phyloP scores from a whole-genome alignment of 176 grass and related monocot genomes.

The Microstegium vimineum region DNA sequence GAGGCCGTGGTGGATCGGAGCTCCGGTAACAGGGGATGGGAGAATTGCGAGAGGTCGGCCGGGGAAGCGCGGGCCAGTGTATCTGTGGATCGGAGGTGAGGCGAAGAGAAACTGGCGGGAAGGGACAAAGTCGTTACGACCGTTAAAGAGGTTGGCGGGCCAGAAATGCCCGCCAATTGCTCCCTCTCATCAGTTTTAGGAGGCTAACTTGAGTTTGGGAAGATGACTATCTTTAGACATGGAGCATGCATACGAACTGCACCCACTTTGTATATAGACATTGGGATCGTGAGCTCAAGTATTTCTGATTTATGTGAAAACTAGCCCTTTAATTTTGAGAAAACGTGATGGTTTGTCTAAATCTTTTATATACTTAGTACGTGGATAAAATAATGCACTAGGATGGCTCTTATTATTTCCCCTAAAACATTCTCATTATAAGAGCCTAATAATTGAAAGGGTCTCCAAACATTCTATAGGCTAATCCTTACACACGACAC shows the following conservation, averaged over 20 bases:
- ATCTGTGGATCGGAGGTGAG: constrained; percentile 29
- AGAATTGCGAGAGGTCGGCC: constrained; percentile 36
- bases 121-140: constrained; percentile 24
- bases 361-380: no score
- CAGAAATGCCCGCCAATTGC: constrained; percentile 14
- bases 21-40: not conserved
- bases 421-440: no score
- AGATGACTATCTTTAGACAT: not conserved
- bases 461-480: no score
- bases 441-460: no score
- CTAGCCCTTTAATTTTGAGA: not conserved
- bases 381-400: no score
- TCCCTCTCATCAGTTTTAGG: constrained; percentile 26
- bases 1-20: constrained; percentile 18
- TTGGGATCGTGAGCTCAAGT: not conserved
- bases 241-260: not conserved
- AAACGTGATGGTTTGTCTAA: no score
- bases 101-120: constrained; percentile 48
- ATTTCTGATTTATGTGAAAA: not conserved
- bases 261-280: not conserved
- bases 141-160: constrained; percentile 9
- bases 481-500: no score
- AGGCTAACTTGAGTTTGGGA: not conserved
- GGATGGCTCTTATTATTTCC: no score
- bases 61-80: constrained; percentile 28